A percentile compares a stretch with the other conserved stretches of the same genome.
Conservation (phyloP, 2,329 filamentous ascomycete genomes). For the Curvularia eragrostidis region DNA sequence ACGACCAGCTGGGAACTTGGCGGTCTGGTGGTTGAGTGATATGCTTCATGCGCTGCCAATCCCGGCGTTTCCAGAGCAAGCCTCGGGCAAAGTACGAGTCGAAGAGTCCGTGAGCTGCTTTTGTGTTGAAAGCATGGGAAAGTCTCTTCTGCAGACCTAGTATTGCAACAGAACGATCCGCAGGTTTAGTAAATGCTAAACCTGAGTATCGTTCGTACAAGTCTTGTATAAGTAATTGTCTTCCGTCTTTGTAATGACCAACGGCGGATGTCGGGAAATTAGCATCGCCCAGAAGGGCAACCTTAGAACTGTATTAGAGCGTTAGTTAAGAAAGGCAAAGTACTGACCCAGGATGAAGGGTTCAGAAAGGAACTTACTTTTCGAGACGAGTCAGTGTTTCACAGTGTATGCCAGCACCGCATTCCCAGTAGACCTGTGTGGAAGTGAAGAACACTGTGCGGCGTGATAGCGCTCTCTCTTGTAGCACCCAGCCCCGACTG, state of each 20-base stretch:
- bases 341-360: too few species aligned
- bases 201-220: constrained; percentile 21
- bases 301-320: neutral
- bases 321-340: constrained; percentile 16
- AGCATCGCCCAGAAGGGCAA: constrained; percentile 10
- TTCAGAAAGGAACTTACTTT: too few species aligned
- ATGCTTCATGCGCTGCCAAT: constrained; percentile 8
- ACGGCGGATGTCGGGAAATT: constrained; percentile 17
- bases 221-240: neutral
- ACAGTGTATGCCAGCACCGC: constrained; percentile 24
- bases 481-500: constrained; percentile 30
- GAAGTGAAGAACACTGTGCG: constrained; percentile 30
- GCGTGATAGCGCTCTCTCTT: constrained; percentile 24
- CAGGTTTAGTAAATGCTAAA: constrained; percentile 13
- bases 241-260: neutral
- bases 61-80: constrained; percentile 25
- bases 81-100: constrained; percentile 21
- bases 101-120: constrained; percentile 25
- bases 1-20: constrained; percentile 25
- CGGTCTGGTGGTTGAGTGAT: constrained; percentile 10
- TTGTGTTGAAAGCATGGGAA: constrained; percentile 6
- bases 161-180: constrained; percentile 25
- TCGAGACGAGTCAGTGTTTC: constrained; percentile 21
- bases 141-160: constrained; percentile 25
- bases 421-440: constrained; percentile 30